These are phyloP conservation scores for Psilocybe azurescens DNA, from an alignment of 768 basidiomycete genomes.

Conservation along the genomic window DNA sequence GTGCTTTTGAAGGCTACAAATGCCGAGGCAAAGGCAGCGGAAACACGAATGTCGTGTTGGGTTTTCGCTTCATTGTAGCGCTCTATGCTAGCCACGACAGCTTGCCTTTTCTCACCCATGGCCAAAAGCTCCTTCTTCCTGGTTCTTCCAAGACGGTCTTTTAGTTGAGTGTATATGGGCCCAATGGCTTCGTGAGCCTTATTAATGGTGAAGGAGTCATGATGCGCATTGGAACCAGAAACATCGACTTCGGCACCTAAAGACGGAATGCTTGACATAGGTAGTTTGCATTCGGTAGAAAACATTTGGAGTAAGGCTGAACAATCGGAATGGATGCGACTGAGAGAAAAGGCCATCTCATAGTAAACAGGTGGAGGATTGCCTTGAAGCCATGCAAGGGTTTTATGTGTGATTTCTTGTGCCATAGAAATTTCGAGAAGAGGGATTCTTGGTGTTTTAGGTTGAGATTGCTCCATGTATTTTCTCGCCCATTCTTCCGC, in stretches of 20 bases:
- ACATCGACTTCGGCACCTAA: slow-evolving; percentile 82
- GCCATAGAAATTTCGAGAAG: slow-evolving; percentile 68
- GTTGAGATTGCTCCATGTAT: slow-evolving; percentile 38
- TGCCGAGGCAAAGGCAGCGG: slow-evolving; percentile 89
- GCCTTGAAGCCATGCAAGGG: slow-evolving; percentile 75
- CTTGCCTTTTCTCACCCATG: slow-evolving; percentile 77
- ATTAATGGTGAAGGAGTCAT: slow-evolving; percentile 77
- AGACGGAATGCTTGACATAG: slow-evolving; percentile 76
- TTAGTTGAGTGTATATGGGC: slow-evolving; percentile 73
- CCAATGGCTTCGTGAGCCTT: slow-evolving; percentile 77
- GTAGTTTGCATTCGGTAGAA: slow-evolving; percentile 85
- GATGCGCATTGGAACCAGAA: slow-evolving; percentile 53
- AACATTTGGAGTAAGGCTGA: slow-evolving; percentile 83
- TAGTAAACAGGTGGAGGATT: slow-evolving; percentile 82
- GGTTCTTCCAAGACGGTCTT: slow-evolving; percentile 73
- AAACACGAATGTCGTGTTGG: slow-evolving; percentile 86
- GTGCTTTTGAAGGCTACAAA: slow-evolving; percentile 86
- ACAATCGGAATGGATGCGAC: slow-evolving; percentile 82
- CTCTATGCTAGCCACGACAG: slow-evolving; percentile 73
- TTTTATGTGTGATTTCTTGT: slow-evolving; percentile 68
- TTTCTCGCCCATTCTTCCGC: slow-evolving; percentile 90
- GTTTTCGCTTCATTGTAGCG: slow-evolving; percentile 83
- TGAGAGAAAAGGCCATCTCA: slow-evolving; percentile 86
- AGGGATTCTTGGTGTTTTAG: slow-evolving; percentile 32
- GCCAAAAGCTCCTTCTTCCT: slow-evolving; percentile 78